Conservation (phyloP, 495 filamentous ascomycete genomes). For the Astrothelium macrocarpum region DNA sequence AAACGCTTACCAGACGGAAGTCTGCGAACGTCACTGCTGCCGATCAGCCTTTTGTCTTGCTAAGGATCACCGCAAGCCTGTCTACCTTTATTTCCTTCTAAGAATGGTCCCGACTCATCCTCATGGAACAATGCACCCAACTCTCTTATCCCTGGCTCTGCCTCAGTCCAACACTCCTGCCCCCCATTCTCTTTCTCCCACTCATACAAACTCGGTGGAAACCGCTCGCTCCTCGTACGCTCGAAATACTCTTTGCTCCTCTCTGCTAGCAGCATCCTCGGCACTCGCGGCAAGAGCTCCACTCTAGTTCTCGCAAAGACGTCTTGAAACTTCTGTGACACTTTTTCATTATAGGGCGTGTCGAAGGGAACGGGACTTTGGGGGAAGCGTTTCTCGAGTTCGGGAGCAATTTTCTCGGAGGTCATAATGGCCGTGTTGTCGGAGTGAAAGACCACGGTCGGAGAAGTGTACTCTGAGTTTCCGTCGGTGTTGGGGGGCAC, state of each 20-base stretch:
- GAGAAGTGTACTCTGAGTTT: conserved; percentile 41
- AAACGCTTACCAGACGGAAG: conserved; percentile 29
- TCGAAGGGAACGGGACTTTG: conserved; percentile 43
- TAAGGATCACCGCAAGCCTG: background rate
- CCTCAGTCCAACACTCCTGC: conserved; percentile 34
- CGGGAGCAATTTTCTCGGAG: conserved; percentile 39
- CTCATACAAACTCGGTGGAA: conserved; percentile 39
- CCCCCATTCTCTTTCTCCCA: conserved; percentile 32
- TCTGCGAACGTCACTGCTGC: conserved; percentile 26
- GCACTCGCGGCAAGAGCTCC: conserved; percentile 31
- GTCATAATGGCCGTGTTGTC: conserved; percentile 47
- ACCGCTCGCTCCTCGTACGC: conserved; percentile 28
- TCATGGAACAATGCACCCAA: conserved; percentile 37
- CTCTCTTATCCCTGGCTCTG: conserved; percentile 29
- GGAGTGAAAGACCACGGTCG: conserved; percentile 39
- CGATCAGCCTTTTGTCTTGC: background rate
- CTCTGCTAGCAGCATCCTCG: conserved; percentile 32
- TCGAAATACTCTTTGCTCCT: conserved; percentile 38
- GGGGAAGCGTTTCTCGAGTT: conserved; percentile 44
- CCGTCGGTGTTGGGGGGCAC: conserved; percentile 32
- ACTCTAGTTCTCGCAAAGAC: conserved; percentile 19
- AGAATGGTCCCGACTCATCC: conserved; percentile 45
- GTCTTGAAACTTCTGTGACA: conserved; percentile 21
- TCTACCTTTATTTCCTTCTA: conserved; percentile 27
- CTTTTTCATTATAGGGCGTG: conserved; percentile 30